Evolutionary conservation across 345 rosid genomes (phyloP).

Genomic region (Pelargonium nanum): DNA sequence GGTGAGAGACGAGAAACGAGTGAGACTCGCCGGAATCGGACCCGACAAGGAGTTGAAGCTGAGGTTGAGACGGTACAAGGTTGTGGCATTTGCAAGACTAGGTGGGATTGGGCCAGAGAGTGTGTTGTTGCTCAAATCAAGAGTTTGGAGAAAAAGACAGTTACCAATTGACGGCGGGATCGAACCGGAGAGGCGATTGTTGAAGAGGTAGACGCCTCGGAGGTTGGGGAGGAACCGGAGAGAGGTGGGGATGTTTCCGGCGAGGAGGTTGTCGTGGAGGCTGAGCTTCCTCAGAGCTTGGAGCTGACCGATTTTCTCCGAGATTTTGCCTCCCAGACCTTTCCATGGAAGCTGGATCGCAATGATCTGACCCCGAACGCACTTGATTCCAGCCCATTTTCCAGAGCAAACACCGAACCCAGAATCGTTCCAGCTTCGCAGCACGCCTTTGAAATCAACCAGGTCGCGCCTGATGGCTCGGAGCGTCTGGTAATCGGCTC

Average conservation of each 20-base stretch:
- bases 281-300: slow-evolving; percentile 57
- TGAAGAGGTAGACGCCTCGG: slow-evolving; percentile 79
- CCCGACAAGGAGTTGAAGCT: slow-evolving; percentile 62
- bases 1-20: slow-evolving; percentile 42
- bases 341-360: slow-evolving; percentile 91
- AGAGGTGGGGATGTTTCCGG: slow-evolving; percentile 62
- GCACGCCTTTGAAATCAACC: slow-evolving; percentile 49
- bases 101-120: slow-evolving; percentile 56
- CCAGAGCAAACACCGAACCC: slow-evolving; percentile 68
- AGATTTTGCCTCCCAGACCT: slow-evolving; percentile 67
- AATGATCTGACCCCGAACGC: slow-evolving; percentile 69
- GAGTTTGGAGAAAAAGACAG: slow-evolving; percentile 53
- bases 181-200: slow-evolving; percentile 75
- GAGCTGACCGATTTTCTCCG: slow-evolving; percentile 82
- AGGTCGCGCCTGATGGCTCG: slow-evolving; percentile 61
- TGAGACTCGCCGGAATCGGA: slow-evolving; percentile 38
- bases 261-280: slow-evolving; percentile 64
- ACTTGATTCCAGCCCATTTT: slow-evolving; percentile 83
- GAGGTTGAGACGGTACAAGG: slow-evolving; percentile 54
- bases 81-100: slow-evolving; percentile 54
- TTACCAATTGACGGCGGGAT: slow-evolving; percentile 68
- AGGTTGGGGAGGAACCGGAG: slow-evolving; percentile 67
- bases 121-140: slow-evolving; percentile 62
- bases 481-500: slow-evolving; percentile 56
- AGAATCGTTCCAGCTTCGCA: slow-evolving; percentile 65